Evolutionary conservation across 371 early-diverging fungal species (phyloP), one percentile per base, ranked within the genome.

Genomic region (Mortierella sp.): DNA sequence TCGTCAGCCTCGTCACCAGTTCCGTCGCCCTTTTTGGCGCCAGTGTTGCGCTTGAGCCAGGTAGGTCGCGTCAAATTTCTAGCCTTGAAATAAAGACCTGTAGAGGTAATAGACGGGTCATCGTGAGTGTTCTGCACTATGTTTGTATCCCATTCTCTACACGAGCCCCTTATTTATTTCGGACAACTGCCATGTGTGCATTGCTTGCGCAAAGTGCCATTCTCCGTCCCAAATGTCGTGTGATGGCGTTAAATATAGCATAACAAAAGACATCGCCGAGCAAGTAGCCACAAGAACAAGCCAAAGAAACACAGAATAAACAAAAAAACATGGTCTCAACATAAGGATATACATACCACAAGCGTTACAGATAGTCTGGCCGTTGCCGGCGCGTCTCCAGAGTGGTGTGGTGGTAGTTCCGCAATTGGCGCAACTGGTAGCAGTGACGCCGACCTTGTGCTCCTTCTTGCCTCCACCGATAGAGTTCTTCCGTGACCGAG

Each of bases 301-400:
- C 16, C 31, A 34, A 21, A 2, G 13, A 31, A 31, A 74, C n/a
- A 43, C 44, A 54, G 3, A 44, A 31, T 9, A 19, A 5, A 46
- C 8, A 71, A n/a, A 40, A 5, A 64, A 21, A 64, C 34, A 37
- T 69, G 40, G 37, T 61, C 26, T 10, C 24, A 75, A 51, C 53
- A 48, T 55, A 76, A 48, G 2, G 34, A 37, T n/a, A 69, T 55
- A 86, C 80, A 92, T 87, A 77, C 96, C 96, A 88, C 98, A 98
- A 28, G 98, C 98, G 88, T 98, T 98, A 89, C 98, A 98, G 75
- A 97, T 93, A 43, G 92, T 91, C 74, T 95, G 93, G 44, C 96
- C 97, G 74, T 93, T 90, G 64, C 93, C 92, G 79, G 95, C 95
- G 78, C 97, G 90, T 75, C 99, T 88, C 99, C 99, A 99, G 44